Base-by-base conservation (phyloP, 495 filamentous ascomycete genomes). In the Tetracladium setigerum region DNA sequence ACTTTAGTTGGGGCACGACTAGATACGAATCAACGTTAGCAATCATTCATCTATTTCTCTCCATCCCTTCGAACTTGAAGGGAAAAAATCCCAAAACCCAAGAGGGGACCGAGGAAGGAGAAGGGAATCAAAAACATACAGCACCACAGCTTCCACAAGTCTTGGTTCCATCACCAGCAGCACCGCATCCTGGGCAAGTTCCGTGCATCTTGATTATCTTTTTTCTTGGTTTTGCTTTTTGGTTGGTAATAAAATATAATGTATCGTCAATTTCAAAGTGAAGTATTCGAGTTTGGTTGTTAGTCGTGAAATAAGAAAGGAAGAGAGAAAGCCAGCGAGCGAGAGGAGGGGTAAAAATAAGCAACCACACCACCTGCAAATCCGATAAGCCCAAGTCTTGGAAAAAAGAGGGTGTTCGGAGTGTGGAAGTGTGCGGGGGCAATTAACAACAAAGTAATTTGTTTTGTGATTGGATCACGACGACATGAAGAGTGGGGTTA, bases 151-250 rank as follows among this genome's bases (percentile, higher is more conserved):
- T 52, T 16, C 36, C 27, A 43, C 57, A 60, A 37, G 22, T 47
- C 57, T 60, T 60, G 19, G 24, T 37, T 11, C 46, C 45, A 35
- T 56, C 37, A 30, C 41, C 34, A 12, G 41, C 22, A 24, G 54
- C 51, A 30, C 57, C 57, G 34, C 57, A 60, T 45, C 47, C 57
- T 19, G 57, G 57, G 41, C 57, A 60, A n/a, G 44, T 14, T 6
- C 51, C 51, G 54, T 60, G 54, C 54, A 57, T 57, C 14, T 53
- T 59, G 48, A 2, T 44, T 16, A 22, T 18, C 10, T 24, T 41
- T 42, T 42, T 11, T 33, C 30, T n/a, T 8, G 39, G 6, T 41
- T 5, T 43, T 11, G 38, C 38, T 40, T 16, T 40, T 9, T 10
- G 36, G 36, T 7, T 9, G 36, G 7, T 15, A n/a, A 10, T 9